Percentiles rank a stretch among this genome's conserved stretches.
phyloP scores from a whole-genome alignment of 2,329 filamentous ascomycete genomes.

The Penicillium sp. region DNA sequence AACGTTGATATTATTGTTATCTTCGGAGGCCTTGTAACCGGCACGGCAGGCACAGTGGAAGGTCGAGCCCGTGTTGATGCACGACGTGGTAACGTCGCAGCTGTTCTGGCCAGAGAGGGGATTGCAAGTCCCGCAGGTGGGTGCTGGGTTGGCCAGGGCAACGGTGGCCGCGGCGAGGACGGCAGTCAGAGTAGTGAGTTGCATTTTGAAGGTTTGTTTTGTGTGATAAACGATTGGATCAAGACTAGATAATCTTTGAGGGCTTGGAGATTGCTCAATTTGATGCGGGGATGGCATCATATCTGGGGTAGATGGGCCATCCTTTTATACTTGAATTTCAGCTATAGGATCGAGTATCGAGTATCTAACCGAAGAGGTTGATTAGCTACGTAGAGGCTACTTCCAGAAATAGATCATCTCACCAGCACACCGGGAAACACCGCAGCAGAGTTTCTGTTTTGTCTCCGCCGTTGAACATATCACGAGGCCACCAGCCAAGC shows the following conservation, averaged over 20 bases:
- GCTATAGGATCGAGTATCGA: background rate
- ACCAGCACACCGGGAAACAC: background rate
- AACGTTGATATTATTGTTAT: slow-evolving; percentile 31
- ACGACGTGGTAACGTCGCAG: slow-evolving; percentile 48
- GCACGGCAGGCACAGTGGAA: slow-evolving; percentile 48
- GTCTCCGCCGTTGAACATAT: slow-evolving; percentile 1
- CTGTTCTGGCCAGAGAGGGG: slow-evolving; percentile 42
- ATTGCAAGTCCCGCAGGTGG: slow-evolving; percentile 42
- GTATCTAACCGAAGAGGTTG: background rate
- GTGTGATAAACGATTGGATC: slow-evolving; percentile 16
- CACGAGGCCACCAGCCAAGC: slow-evolving; percentile 7
- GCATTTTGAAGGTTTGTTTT: slow-evolving; percentile 27
- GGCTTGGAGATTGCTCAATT: background rate
- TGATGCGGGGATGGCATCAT: background rate
- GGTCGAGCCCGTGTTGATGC: slow-evolving; percentile 43
- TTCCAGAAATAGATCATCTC: background rate
- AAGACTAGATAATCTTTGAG: background rate
- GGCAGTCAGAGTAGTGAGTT: slow-evolving; percentile 27
- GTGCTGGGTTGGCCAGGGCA: slow-evolving; percentile 20
- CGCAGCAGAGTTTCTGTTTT: background rate
- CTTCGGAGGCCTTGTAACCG: slow-evolving; percentile 40
- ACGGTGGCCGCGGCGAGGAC: slow-evolving; percentile 29
- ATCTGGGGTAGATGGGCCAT: background rate
- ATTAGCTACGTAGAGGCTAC: background rate
- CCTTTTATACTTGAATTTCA: slow-evolving; percentile 4